Evolutionary conservation across 148 eudicot species (phyloP), one percentile per base, ranked within the genome.

Genomic region (Nepenthes mirabilis): DNA sequence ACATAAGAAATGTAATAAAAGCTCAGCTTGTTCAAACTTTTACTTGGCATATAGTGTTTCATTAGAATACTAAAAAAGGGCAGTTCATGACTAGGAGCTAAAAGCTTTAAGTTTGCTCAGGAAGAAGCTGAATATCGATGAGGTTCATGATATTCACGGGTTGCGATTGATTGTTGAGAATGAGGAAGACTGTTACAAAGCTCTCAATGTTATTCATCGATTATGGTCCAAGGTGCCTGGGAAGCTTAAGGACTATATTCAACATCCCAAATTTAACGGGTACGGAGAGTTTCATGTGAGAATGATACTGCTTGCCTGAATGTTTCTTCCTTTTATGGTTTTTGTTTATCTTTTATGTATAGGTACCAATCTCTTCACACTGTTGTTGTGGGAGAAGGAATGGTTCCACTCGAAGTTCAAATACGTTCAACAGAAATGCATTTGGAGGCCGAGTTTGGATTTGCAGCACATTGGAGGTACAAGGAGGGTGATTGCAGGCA

Each of bases 401-500:
- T n/a, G n/a, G 12, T 49, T 49, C 52, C 52, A 49, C 52, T 49
- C 12, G 52, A 49, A 49, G 52, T 82, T 93, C 96, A 86, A 70
- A 88, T 93, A 56, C 84, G 99, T 51, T 88, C 99, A n/a, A 84
- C 71, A 55, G 91, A 88, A 71, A 93, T 88, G 99, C 96, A 93
- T 73, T 65, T 78, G 49, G 95, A 86, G 63, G 96, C 96, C 8
- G 96, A 93, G 77, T 86, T 66, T 74, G 99, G 96, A 36, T 72
- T 88, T 75, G 99, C 99, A 33, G 99, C 99, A 51, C 99, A 93
- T 52, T 93, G 96, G 99, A 83, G 96, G 72, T 93, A 86, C 74
- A 93, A 93, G 65, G 99, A 93, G 69, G 95, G 89, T 59, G 95
- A 84, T 48, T 83, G 87, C 52, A 65, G 79, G 75, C 79, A 80